A percentile compares a stretch with the other conserved stretches of the same genome.
phyloP scores from a whole-genome alignment of 2,329 filamentous ascomycete species.

The Paecilomyces niveus region DNA sequence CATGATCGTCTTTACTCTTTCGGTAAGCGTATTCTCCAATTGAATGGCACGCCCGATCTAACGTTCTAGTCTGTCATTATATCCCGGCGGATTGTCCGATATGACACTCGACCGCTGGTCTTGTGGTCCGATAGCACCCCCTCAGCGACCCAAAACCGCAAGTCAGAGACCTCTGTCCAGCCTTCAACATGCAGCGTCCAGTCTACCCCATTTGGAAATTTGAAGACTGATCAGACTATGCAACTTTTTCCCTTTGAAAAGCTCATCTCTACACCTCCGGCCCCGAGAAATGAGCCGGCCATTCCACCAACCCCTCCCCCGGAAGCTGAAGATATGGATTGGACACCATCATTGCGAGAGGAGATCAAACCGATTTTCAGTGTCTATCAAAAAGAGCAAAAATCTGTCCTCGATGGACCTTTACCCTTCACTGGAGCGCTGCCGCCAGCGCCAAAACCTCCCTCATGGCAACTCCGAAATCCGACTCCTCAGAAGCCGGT shows the following conservation, averaged over 20 bases:
- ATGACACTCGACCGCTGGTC: constrained; percentile 35
- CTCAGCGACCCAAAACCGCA: constrained; percentile 17
- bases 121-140: constrained; percentile 33
- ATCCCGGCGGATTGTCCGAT: constrained; percentile 31
- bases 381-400: constrained; percentile 21
- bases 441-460: constrained; percentile 33
- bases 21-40: constrained; percentile 21
- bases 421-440: constrained; percentile 39
- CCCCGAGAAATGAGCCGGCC: constrained; percentile 13
- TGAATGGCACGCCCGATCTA: not conserved
- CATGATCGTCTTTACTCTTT: constrained; percentile 32
- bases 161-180: constrained; percentile 10
- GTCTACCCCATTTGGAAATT: constrained; percentile 8
- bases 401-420: constrained; percentile 23
- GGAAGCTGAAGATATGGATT: constrained; percentile 43
- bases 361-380: constrained; percentile 25
- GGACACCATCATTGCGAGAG: constrained; percentile 39
- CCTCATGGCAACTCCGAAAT: constrained; percentile 33
- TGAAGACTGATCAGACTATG: constrained; percentile 8
- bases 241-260: constrained; percentile 35
- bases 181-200: constrained; percentile 10
- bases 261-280: constrained; percentile 23
- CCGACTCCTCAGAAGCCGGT: constrained; percentile 25
- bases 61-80: constrained; percentile 25
- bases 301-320: constrained; percentile 32